Base-by-base conservation (phyloP, 2,329 filamentous ascomycete genomes). In the Epichloe gansuensis region DNA sequence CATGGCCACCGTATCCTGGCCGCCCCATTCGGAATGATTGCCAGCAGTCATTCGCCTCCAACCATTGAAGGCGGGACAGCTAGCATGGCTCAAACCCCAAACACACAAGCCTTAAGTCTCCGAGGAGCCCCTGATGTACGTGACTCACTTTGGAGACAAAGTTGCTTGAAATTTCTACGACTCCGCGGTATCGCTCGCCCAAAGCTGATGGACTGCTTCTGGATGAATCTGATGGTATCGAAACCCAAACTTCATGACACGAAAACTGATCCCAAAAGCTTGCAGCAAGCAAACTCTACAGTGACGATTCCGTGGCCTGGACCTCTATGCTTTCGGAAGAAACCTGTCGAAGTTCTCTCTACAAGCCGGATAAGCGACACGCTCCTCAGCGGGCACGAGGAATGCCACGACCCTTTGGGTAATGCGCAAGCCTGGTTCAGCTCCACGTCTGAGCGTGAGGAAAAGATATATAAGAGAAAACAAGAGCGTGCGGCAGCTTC, bases 291-390 rank as follows among this genome's bases (percentile, higher is more conserved):
- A n/a, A 64, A 61, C 9, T 56, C 67, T 3, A 62, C 66, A 3
- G 63, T 70, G 4, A 71, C 67, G 6, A 69, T 80, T 25, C 70
- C 74, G 11, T 81, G 78, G 78, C 78, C 78, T 41, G 69, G 74
- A 2, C 66, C 66, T 17, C 69, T 80, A 1, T 79, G 76, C 57
- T 77, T 78, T 52, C 72, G 74, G 50, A 76, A 74, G 55, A 69
- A 68, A 49, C 63, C 68, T 17, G 63, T 73, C n/a, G 67, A 68
- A 11, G 61, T 71, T 25, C 63, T 63, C n/a, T 65, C 69, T 6
- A 69, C 61, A 38, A 66, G 66, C 36, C 63, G 70, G 6, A 54
- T 71, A 9, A 69, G 71, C 39, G 70, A 74, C 25, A 64, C 62
- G 5, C 54, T 70, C 21, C 53, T 67, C 3, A 65, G 66, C 15